Evolutionary conservation across 2,329 filamentous ascomycete genomes (phyloP), one percentile per base, ranked within the genome.

Genomic region (Clarireedia monteithiana): DNA sequence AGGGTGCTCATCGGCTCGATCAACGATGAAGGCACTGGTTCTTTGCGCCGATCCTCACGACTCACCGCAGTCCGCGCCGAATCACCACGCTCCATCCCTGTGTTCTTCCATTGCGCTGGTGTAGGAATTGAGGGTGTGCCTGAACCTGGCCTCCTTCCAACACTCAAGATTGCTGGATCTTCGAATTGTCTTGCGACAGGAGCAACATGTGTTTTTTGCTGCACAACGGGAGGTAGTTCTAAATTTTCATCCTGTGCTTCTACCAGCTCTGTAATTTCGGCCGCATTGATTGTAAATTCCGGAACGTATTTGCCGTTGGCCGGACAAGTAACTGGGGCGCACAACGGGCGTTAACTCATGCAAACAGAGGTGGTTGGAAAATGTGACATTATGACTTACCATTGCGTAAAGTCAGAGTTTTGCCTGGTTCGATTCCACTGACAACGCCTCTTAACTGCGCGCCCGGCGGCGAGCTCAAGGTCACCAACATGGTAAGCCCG

Each of bases 1-100:
- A 75, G 59, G 38, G 69, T 72, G 56, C 70, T 72, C 63, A 78
- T 75, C 3, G 75, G 72, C 48, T 77, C 74, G 0, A 68, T 70
- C 39, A 79, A 63, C 1, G 70, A 70, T n/a, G 72, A 70, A 24
- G 71, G 67, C 6, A 71, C 65, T 15, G 63, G 63, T 46, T 68
- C 63, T 48, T 59, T 58, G 10, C 56, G 48, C 36, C 57, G 50
- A 30, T 62, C 57, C 26, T 66, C 63, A 46, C 60, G 58, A n/a
- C 58, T 53, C 14, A 54, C 62, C 10, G 57, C 60, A 34, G 61
- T 67, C 24, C 61, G 57, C 17, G 59, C 51, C 2, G 64, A 65
- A 34, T 63, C 64, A 15, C 51, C 55, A 48, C 63, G 58, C 39
- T 66, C 61, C 63, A 66, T 69, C 58, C 62, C 67, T 63, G 48